phyloP scores from a whole-genome alignment of 2,329 filamentous ascomycete species.

The Aspergillus pseudoviridinutans region DNA sequence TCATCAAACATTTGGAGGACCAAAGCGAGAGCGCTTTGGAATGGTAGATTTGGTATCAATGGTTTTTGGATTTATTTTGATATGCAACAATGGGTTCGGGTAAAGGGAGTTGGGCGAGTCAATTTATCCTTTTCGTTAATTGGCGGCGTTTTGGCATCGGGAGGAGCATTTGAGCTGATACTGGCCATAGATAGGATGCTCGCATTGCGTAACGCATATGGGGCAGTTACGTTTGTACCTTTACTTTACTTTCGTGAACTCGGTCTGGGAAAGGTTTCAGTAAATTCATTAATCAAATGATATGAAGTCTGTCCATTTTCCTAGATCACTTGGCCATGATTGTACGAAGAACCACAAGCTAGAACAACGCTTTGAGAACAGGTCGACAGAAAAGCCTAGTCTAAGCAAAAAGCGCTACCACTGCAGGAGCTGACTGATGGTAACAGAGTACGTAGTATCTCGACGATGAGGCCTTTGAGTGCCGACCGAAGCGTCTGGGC shows the following conservation, averaged over 20 bases:
- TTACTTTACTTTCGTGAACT: background rate
- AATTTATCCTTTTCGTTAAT: background rate
- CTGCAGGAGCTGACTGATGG: background rate
- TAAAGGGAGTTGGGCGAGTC: background rate
- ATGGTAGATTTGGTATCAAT: constrained; percentile 26
- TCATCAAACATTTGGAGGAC: constrained; percentile 34
- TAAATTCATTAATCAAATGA: background rate
- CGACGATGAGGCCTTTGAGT: background rate
- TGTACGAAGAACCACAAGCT: background rate
- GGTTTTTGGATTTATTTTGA: constrained; percentile 1
- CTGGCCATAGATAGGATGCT: background rate
- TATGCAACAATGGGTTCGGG: background rate
- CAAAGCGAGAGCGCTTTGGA: constrained; percentile 31
- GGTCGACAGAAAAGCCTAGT: background rate
- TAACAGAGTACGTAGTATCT: background rate
- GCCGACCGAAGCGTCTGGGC: background rate
- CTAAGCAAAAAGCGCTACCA: background rate
- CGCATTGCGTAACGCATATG: no score
- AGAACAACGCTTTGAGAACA: background rate
- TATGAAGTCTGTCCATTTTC: background rate
- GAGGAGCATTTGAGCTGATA: background rate
- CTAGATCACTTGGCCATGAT: background rate
- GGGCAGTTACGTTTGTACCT: background rate
- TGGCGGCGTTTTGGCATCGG: background rate
- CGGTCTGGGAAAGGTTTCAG: background rate